These are phyloP conservation scores for Exsudoporus floridanus DNA, from an alignment of 1,284 basidiomycete species.

Conservation along the genomic window DNA sequence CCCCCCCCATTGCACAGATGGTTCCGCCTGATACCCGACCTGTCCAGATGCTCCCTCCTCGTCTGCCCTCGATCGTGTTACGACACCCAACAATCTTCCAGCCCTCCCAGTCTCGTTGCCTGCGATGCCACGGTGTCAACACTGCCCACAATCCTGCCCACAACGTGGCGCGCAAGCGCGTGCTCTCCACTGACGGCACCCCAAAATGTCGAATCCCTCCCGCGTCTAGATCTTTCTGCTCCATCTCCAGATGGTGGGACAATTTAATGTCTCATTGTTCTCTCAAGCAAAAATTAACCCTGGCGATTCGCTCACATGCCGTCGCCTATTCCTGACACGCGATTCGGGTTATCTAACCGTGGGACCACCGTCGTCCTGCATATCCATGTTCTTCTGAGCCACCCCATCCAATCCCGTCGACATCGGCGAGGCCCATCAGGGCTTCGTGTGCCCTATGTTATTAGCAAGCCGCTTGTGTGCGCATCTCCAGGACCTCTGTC, in stretches of 20 bases:
- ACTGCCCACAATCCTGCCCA: neutral
- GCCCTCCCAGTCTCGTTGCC: neutral
- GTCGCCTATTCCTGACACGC: neutral
- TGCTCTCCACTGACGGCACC: neutral
- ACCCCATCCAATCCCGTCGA: neutral
- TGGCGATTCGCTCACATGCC: neutral
- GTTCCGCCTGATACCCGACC: neutral
- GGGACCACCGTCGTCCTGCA: neutral
- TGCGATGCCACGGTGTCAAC: neutral
- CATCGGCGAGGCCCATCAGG: neutral
- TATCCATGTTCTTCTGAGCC: neutral
- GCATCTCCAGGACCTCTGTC: neutral
- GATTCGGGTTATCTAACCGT: neutral
- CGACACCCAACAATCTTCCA: too few relatives aligned
- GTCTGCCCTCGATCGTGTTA: neutral
- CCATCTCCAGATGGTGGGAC: neutral
- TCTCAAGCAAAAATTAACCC: neutral
- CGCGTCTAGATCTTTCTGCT: neutral
- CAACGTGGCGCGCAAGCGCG: neutral
- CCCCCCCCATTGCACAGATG: neutral
- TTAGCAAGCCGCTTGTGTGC: neutral
- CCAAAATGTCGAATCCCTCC: neutral
- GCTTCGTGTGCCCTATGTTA: neutral
- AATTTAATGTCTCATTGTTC: neutral
- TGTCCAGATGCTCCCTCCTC: too few relatives aligned